Conservation (phyloP, 2,329 filamentous ascomycete species). For the Onygena corvina region DNA sequence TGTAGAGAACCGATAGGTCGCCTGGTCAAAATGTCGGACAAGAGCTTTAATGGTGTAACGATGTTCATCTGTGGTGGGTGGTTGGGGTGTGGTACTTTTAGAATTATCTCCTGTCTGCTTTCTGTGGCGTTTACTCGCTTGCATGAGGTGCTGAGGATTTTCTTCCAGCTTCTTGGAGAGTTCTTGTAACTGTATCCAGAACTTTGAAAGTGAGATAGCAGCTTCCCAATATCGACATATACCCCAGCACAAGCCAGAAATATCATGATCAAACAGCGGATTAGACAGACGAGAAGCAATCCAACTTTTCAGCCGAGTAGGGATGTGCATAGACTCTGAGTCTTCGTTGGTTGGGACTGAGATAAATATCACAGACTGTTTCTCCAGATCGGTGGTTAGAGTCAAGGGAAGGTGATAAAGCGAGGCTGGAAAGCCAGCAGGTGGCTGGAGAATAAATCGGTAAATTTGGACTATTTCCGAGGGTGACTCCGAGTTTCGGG, state of each 20-base stretch:
- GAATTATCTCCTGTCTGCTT: constrained; percentile 6
- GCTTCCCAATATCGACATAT: constrained; percentile 34
- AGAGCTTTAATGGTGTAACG: constrained; percentile 21
- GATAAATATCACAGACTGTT: constrained; percentile 25
- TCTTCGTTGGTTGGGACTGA: constrained; percentile 19
- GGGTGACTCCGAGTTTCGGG: constrained; percentile 13
- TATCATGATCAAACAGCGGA: constrained; percentile 26
- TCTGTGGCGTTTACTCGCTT: constrained; percentile 14
- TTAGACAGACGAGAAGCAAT: constrained; percentile 26
- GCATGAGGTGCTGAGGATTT: background rate
- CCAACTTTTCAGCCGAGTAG: constrained; percentile 25
- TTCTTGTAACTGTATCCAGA: constrained; percentile 23
- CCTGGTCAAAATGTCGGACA: constrained; percentile 28
- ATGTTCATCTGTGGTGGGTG: background rate
- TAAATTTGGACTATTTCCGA: constrained; percentile 24
- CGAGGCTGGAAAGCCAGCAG: constrained; percentile 26
- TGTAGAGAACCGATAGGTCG: constrained; percentile 25
- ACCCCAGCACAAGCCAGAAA: constrained; percentile 33
- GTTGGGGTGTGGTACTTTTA: background rate
- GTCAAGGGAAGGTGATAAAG: constrained; percentile 26
- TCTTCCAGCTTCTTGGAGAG: constrained; percentile 2
- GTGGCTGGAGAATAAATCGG: constrained; percentile 27
- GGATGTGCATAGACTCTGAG: constrained; percentile 13
- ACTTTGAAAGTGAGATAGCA: constrained; percentile 25
- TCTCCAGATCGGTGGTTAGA: constrained; percentile 28